Evolutionary conservation across 352 stramenopile genomes (phyloP).

Genomic region (Pythium brassicae): DNA sequence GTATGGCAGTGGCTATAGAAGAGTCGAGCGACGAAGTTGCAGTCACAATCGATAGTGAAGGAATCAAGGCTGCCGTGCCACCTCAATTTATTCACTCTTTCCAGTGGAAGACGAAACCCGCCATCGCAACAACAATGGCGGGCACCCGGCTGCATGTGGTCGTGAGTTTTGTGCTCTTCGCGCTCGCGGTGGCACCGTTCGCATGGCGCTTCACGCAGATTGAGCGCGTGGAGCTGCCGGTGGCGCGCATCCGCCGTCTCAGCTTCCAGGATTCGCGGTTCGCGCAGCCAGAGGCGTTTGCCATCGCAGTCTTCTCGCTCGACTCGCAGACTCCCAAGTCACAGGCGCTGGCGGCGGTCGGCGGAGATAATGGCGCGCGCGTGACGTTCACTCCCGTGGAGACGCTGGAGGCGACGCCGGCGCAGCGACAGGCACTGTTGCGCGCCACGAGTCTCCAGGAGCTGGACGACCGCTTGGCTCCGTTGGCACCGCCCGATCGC

Average conservation of each 20-base stretch:
- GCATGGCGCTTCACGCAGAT: slow-evolving; percentile 69
- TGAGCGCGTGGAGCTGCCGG: slow-evolving; percentile 51
- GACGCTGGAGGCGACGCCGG: background rate
- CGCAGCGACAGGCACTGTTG: slow-evolving; percentile 1
- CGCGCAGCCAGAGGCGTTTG: slow-evolving; percentile 12
- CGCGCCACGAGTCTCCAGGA: slow-evolving; percentile 12
- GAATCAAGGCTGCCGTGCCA: no score
- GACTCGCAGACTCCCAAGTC: background rate
- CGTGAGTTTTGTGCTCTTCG: slow-evolving; percentile 67
- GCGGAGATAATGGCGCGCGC: background rate
- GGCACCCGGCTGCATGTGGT: slow-evolving; percentile 76
- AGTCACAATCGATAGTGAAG: no score
- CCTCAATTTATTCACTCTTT: no score
- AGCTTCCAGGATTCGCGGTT: slow-evolving; percentile 27
- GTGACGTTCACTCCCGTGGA: slow-evolving; percentile 1
- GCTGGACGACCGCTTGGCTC: slow-evolving; percentile 27
- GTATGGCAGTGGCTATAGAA: no score
- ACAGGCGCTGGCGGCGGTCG: background rate
- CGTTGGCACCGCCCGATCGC: slow-evolving; percentile 5
- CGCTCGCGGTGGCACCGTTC: slow-evolving; percentile 50
- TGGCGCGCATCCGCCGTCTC: slow-evolving; percentile 49
- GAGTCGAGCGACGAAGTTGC: no score
- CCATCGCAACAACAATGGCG: no score
- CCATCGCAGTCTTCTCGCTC: slow-evolving; percentile 14
- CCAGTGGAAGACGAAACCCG: no score